phyloP scores from a whole-genome alignment of 257 asterid species.

The Solanum peruvianum region DNA sequence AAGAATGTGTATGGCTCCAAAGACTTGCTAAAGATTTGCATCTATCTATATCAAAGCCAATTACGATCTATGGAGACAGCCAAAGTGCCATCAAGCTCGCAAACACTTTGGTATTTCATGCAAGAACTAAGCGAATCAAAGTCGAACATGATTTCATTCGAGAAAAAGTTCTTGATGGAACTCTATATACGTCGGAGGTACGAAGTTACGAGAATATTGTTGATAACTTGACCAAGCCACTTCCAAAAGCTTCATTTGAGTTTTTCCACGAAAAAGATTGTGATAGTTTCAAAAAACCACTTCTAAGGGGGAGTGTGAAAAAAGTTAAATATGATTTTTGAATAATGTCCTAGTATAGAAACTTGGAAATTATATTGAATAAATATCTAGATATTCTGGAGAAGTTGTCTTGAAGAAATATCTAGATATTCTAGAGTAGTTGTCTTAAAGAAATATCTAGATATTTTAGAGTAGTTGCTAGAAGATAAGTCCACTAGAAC shows the following conservation, averaged over 20 bases:
- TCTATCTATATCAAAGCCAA: not conserved
- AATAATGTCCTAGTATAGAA: too few species aligned
- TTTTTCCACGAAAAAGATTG: not conserved
- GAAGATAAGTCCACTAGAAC: too few species aligned
- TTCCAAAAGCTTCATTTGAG: not conserved
- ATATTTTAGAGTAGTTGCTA: too few species aligned
- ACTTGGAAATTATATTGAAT: too few species aligned
- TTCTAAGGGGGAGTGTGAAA: not conserved
- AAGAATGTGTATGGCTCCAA: not conserved
- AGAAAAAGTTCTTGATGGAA: not conserved
- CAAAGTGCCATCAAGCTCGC: not conserved
- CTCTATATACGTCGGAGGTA: not conserved
- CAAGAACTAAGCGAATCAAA: not conserved
- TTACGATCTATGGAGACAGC: not conserved
- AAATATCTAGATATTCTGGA: too few species aligned
- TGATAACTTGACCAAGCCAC: not conserved
- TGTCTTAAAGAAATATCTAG: too few species aligned
- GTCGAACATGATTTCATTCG: not conserved
- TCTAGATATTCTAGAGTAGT: too few species aligned
- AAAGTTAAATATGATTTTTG: too few species aligned
- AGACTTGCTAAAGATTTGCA: not conserved
- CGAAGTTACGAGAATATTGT: not conserved
- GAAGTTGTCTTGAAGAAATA: too few species aligned
- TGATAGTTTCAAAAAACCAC: not conserved
- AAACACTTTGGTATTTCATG: not conserved